Conservation (phyloP, 306 rosid species). For the Vigna nakashimae region DNA sequence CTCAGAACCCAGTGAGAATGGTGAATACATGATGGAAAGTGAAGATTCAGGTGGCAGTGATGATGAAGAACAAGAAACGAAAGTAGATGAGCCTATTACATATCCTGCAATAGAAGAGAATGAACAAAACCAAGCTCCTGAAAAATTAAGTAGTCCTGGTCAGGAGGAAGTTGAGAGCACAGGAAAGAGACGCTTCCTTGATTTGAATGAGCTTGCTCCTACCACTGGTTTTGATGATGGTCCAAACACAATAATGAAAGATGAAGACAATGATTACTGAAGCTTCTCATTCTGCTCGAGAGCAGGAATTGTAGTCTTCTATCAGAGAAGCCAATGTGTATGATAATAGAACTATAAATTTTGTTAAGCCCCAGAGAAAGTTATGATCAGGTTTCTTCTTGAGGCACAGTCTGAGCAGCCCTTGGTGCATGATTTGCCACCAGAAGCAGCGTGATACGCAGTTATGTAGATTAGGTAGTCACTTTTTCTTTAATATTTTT, state of each 20-base stretch:
- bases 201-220: conserved; percentile 96
- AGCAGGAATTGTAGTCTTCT: conserved; percentile 46
- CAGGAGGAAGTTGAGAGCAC: conserved; percentile 78
- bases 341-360: conserved; percentile 74
- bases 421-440: conserved; percentile 67
- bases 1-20: conserved; percentile 77
- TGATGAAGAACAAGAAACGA: conserved; percentile 66
- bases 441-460: conserved; percentile 71
- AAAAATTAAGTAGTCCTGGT: conserved; percentile 69
- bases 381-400: conserved; percentile 63
- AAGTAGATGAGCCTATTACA: conserved; percentile 62
- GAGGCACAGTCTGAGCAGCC: conserved; percentile 66
- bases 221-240: conserved; percentile 91
- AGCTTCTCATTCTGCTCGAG: conserved; percentile 54
- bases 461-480: conserved; percentile 89
- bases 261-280: conserved; percentile 72
- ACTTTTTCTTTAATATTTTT: conserved; percentile 73
- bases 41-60: conserved; percentile 72
- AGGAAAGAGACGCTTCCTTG: conserved; percentile 81
- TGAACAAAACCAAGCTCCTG: conserved; percentile 69
- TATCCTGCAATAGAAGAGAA: conserved; percentile 56
- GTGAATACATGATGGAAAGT: conserved; percentile 78
- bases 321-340: conserved; percentile 65
- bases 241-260: conserved; percentile 71
- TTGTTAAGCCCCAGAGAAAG: conserved; percentile 77